These are phyloP conservation scores for Cynara cardunculus DNA, from an alignment of 129 eudicot species.

Conservation along the genomic window DNA sequence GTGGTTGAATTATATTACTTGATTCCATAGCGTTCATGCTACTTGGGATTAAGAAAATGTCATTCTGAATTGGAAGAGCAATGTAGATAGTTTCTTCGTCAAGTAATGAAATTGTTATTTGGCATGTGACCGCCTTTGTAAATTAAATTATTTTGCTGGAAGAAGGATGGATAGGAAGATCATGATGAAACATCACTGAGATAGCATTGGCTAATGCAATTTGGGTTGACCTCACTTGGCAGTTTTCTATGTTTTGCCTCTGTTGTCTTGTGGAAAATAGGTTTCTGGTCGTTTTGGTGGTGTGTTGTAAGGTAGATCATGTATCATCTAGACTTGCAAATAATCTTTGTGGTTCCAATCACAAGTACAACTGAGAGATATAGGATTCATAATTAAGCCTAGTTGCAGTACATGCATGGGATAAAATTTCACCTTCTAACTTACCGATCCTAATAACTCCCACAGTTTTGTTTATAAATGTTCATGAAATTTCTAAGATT, in stretches of 20 bases:
- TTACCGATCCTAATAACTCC: background rate
- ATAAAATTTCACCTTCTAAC: background rate
- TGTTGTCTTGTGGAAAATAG: background rate
- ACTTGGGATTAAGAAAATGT: background rate
- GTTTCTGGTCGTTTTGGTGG: background rate
- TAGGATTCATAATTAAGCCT: background rate
- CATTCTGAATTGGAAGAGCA: background rate
- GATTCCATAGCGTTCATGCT: background rate
- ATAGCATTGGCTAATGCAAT: background rate
- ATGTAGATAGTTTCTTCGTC: background rate
- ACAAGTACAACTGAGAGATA: no score
- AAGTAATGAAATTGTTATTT: background rate
- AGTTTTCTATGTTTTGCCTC: background rate
- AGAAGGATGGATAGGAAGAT: background rate
- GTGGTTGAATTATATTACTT: background rate
- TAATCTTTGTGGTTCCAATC: no score
- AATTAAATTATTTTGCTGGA: background rate
- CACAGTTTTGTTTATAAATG: background rate
- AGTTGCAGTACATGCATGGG: background rate
- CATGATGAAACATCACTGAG: no score
- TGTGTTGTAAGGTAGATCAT: no score
- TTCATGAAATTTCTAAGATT: background rate
- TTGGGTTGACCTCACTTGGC: background rate
- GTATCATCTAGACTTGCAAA: no score
- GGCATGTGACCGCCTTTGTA: background rate